Percentiles rank a stretch among this genome's conserved stretches.
Conservation (phyloP, 768 basidiomycete species). For the Lanmaoa pseudosensibilis region DNA sequence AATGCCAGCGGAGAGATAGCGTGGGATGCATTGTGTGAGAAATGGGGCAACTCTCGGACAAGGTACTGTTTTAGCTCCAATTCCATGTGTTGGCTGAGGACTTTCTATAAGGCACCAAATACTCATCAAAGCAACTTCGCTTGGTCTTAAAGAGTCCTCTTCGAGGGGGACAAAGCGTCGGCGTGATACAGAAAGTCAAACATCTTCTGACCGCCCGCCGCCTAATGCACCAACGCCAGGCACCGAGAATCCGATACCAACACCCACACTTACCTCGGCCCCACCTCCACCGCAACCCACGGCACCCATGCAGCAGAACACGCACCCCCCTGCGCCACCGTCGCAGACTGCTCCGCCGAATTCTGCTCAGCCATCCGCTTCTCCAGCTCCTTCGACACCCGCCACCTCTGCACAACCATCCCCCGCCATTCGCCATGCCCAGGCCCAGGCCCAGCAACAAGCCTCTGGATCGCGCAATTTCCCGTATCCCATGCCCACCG, state of each 20-base stretch:
- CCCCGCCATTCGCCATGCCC: constrained; percentile 32
- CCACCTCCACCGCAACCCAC: constrained; percentile 22
- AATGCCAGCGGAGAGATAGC: constrained; percentile 51
- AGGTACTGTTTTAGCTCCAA: constrained; percentile 44
- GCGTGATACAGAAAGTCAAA: constrained; percentile 43
- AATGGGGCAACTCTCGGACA: constrained; percentile 74
- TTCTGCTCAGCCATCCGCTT: constrained; percentile 29
- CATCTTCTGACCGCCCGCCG: constrained; percentile 25
- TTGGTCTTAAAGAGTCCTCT: constrained; percentile 77
- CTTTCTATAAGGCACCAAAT: constrained; percentile 66
- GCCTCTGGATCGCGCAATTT: constrained; percentile 31
- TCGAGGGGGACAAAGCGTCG: constrained; percentile 61
- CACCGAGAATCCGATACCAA: constrained; percentile 17
- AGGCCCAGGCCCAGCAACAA: constrained; percentile 34
- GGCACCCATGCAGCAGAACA: constrained; percentile 22
- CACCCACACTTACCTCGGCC: constrained; percentile 27
- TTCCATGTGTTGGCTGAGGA: constrained; percentile 5
- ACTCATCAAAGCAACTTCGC: constrained; percentile 73
- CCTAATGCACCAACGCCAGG: constrained; percentile 22
- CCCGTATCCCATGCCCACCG: constrained; percentile 75
- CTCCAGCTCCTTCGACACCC: constrained; percentile 37
- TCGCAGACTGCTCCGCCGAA: constrained; percentile 27
- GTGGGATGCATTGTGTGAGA: constrained; percentile 75
- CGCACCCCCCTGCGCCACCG: constrained; percentile 35
- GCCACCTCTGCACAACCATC: constrained; percentile 37